Conservation (phyloP, 495 filamentous ascomycete genomes). For the Penicillium roqueforti region DNA sequence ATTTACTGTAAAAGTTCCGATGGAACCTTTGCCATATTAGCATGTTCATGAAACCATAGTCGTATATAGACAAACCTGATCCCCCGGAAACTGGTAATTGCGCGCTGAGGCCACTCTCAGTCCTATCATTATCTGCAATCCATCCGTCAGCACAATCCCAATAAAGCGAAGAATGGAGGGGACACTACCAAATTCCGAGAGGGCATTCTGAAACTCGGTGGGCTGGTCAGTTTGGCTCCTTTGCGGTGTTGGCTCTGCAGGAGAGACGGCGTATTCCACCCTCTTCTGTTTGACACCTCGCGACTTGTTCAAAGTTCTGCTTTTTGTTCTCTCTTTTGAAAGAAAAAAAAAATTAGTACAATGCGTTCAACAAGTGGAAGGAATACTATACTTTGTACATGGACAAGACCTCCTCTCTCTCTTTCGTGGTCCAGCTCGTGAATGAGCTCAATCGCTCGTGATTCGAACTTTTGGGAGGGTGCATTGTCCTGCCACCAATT, state of each 20-base stretch:
- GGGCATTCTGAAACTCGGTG: background rate
- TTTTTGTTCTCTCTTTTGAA: background rate
- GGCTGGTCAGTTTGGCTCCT: background rate
- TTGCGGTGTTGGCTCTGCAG: background rate
- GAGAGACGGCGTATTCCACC: background rate
- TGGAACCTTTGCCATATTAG: background rate
- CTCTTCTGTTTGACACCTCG: background rate
- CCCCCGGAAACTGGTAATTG: background rate
- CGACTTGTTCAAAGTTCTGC: background rate
- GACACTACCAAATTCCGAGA: background rate
- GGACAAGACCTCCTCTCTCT: background rate
- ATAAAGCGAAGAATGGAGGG: background rate
- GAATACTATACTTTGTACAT: background rate
- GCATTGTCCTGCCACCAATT: background rate
- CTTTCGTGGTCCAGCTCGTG: background rate
- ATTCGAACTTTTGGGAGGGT: background rate
- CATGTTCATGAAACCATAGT: background rate
- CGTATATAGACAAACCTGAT: background rate
- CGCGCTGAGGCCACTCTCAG: background rate
- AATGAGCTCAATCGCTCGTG: background rate
- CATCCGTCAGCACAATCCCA: background rate
- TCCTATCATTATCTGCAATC: background rate
- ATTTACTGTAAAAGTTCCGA: background rate
- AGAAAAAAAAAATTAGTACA: background rate
- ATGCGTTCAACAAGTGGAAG: background rate